These are phyloP conservation scores for Daldinia childiae DNA, from an alignment of 495 filamentous ascomycete genomes.

Conservation along the genomic window DNA sequence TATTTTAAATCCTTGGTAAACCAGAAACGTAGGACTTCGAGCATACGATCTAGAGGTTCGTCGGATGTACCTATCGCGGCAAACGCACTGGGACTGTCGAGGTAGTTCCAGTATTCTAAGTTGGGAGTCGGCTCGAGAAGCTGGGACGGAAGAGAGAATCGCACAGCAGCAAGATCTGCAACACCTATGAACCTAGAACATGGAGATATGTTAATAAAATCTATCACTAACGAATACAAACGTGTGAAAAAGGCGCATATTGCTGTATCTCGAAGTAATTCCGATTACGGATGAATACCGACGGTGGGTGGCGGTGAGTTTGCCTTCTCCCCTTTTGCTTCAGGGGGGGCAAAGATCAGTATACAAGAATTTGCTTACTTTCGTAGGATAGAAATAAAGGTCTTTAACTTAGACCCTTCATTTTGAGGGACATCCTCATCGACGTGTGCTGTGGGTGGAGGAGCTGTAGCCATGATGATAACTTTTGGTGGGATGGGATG, in stretches of 20 bases:
- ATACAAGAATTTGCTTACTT: slow-evolving; percentile 63
- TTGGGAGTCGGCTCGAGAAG: slow-evolving; percentile 96
- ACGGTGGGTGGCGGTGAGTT: slow-evolving; percentile 41
- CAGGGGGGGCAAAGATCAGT: background rate
- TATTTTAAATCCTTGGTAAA: slow-evolving; percentile 99
- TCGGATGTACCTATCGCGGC: slow-evolving; percentile 95
- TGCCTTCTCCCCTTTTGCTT: background rate
- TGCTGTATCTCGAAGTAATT: slow-evolving; percentile 18
- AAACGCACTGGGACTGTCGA: slow-evolving; percentile 95
- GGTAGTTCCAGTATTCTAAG: slow-evolving; percentile 98
- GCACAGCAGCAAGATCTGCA: slow-evolving; percentile 90
- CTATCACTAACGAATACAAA: background rate
- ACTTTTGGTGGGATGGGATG: background rate
- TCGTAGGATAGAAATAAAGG: slow-evolving; percentile 81
- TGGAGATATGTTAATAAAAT: background rate
- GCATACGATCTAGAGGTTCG: slow-evolving; percentile 88
- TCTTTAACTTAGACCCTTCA: slow-evolving; percentile 84
- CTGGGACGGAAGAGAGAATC: slow-evolving; percentile 95
- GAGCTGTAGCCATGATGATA: slow-evolving; percentile 43
- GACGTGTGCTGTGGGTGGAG: slow-evolving; percentile 29
- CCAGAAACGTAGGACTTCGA: slow-evolving; percentile 94
- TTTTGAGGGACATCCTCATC: slow-evolving; percentile 73
- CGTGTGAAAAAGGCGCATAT: background rate
- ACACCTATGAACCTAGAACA: slow-evolving; percentile 87
- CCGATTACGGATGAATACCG: slow-evolving; percentile 31